A percentile compares a stretch with the other conserved stretches of the same genome.
Conservation (phyloP, 2,329 filamentous ascomycete genomes). For the Xylariomycetidae sp. region DNA sequence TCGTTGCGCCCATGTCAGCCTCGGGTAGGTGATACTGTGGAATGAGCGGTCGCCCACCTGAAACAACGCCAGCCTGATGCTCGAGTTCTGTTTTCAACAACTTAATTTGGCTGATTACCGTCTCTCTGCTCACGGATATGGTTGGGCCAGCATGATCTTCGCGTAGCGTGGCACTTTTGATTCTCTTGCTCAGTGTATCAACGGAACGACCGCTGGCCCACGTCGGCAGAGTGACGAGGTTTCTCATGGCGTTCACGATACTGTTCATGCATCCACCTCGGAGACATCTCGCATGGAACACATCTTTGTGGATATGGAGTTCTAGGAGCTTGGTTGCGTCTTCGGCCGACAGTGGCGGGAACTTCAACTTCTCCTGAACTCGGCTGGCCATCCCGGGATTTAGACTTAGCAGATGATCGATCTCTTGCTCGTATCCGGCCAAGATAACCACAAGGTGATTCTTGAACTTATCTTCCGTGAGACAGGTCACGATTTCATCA, state of each 20-base stretch:
- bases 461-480: slow-evolving; percentile 5
- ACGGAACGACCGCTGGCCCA: slow-evolving; percentile 9
- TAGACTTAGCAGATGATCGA: slow-evolving; percentile 7
- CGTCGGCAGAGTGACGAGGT: slow-evolving; percentile 2
- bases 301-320: slow-evolving; percentile 3
- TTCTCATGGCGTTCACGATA: slow-evolving; percentile 1
- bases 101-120: no score
- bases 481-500: slow-evolving; percentile 23
- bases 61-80: no score
- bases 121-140: no score
- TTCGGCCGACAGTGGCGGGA: slow-evolving; percentile 3
- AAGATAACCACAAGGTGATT: slow-evolving; percentile 7
- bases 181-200: slow-evolving; percentile 5
- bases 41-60: no score
- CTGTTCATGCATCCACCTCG: neutral
- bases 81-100: no score
- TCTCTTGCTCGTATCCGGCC: slow-evolving; percentile 6
- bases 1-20: no score
- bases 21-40: no score
- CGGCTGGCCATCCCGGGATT: slow-evolving; percentile 10
- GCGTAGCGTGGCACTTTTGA: slow-evolving; percentile 1
- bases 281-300: slow-evolving; percentile 1
- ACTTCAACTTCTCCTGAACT: slow-evolving; percentile 8
- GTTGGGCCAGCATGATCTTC: neutral
- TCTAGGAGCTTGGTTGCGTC: slow-evolving; percentile 3